Evolutionary conservation across 2,329 filamentous ascomycete species (phyloP), one percentile per base, ranked within the genome.

Genomic region (Hypomyces perniciosus): DNA sequence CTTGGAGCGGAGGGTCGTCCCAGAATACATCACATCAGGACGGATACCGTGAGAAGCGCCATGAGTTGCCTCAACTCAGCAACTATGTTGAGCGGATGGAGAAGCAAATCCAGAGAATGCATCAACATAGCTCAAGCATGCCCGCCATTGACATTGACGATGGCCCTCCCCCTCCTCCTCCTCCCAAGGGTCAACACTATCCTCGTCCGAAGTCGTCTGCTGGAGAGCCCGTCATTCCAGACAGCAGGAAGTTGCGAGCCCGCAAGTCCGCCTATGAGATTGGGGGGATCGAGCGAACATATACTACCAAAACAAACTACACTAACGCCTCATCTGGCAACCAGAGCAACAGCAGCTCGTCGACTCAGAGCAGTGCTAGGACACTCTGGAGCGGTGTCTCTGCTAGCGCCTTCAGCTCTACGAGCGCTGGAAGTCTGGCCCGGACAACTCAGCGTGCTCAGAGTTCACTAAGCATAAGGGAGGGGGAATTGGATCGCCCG

Each of bases 81-180:
- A 91, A 87, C 61, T 96, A 96, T 61, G 90, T 95, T 4, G 83
- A 93, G 61, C 81, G 90, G 44, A 96, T 97, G 90, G 92, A 97
- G 65, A 86, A 81, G 57, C 83, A 89, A 34, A 71, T 96, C 38
- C 80, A 83, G 44, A 81, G 81, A 55, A 81, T 90, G 74, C 86
- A 91, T 48, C 77, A 82, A 46, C 72, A 82, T 39, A 80, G 74
- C 56, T 68, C 72, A 12, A 76, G 73, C 39, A 63, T 70, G 34
- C 68, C 72, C 1, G 43, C 40, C 6, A 55, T 54, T 6, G 56
- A 61, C 28, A 72, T 78, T 41, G 73, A 75, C 38, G 72, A 73
- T 12, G 74, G 76, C 33, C 81, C 83, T 12, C 78, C 83, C 6
- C 80, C 83, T 9, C 85, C 85, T 12, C 84, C 85, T 2, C 83